Evolutionary conservation across 1,284 basidiomycete species (phyloP).

Genomic region (Mycena sp.): DNA sequence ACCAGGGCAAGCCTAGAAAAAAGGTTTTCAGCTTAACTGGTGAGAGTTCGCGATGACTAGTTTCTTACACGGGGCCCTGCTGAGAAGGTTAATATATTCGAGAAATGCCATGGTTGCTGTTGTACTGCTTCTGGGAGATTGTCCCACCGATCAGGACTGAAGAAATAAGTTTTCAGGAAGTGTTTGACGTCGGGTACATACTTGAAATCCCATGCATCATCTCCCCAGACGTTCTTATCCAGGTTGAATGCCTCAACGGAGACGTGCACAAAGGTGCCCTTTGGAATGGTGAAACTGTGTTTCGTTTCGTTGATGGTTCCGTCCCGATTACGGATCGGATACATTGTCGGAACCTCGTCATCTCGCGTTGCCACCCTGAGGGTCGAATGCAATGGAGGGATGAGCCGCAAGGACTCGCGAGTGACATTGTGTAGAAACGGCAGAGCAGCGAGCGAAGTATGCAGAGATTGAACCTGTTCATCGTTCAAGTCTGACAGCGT

Average conservation of each 20-base stretch:
- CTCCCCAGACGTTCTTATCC: slow-evolving; percentile 79
- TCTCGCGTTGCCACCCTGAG: slow-evolving; percentile 78
- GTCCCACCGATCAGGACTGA: slow-evolving; percentile 83
- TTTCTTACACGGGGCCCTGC: slow-evolving; percentile 76
- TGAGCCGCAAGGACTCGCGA: slow-evolving; percentile 76
- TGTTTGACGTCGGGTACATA: too few species aligned
- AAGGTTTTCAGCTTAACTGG: slow-evolving; percentile 2
- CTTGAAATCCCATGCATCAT: slow-evolving; percentile 81
- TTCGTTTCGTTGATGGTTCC: slow-evolving; percentile 54
- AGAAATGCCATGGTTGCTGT: slow-evolving; percentile 73
- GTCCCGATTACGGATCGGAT: slow-evolving; percentile 66
- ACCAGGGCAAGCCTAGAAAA: slow-evolving; percentile 77
- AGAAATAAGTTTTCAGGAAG: slow-evolving; percentile 8
- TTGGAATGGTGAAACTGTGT: slow-evolving; percentile 61
- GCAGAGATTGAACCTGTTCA: slow-evolving; percentile 70
- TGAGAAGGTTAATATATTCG: slow-evolving; percentile 78
- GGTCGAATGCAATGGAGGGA: slow-evolving; percentile 84
- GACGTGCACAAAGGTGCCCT: slow-evolving; percentile 78
- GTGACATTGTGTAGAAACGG: slow-evolving; percentile 81
- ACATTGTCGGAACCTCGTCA: slow-evolving; percentile 76
- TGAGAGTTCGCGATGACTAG: background rate
- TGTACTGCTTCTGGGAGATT: slow-evolving; percentile 70
- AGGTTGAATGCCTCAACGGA: slow-evolving; percentile 82
- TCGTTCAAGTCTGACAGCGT: slow-evolving; percentile 47
- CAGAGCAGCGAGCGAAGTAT: slow-evolving; percentile 65